Evolutionary conservation across 2,329 filamentous ascomycete genomes (phyloP), one percentile per base, ranked within the genome.

Genomic region (Neonectria neomacrospora): DNA sequence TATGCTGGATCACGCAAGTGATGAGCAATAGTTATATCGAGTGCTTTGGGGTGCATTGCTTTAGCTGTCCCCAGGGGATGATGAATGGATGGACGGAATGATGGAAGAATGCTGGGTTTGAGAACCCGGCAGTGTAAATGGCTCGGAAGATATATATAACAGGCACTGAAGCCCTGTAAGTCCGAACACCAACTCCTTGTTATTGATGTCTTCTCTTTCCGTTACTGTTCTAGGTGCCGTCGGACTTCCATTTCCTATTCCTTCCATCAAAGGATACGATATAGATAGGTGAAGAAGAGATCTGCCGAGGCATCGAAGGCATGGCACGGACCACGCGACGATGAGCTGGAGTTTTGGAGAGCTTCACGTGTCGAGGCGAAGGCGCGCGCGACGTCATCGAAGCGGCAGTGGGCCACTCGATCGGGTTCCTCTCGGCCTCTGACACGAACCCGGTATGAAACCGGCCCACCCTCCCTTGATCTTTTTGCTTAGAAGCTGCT

Each of bases 341-440:
- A 34, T 30, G 41, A 51, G 39, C 30, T 32, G 18, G 26, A 42
- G 45, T 51, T 12, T 41, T 50, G 58, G 54, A 32, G 54, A 26
- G 26, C 54, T 34, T 73, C 71, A 73, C 71, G 69, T 73, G 71
- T 66, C 70, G 61, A 65, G 65, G 37, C 42, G 39, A 16, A 18
- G 18, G 26, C 58, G 22, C 45, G 37, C 44, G 55, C 58, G 59
- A 67, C 65, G 65, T 67, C 65, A 67, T 63, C 41, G 64, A 32
- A 30, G 37, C 30, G 22, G 42, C 54, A 48, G 48, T 20, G 60
- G 57, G 61, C 61, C 56, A 45, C 32, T 20, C 23, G 45, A 20
- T 51, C 32, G n/a, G 48, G 14, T 51, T 37, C 48, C 32, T 23
- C 32, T 51, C 20, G 18, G 30, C 32, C 50, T 39, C 50, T 53